These are phyloP conservation scores for Hirschfeldia incana DNA, from an alignment of 345 rosid species.

Conservation along the genomic window DNA sequence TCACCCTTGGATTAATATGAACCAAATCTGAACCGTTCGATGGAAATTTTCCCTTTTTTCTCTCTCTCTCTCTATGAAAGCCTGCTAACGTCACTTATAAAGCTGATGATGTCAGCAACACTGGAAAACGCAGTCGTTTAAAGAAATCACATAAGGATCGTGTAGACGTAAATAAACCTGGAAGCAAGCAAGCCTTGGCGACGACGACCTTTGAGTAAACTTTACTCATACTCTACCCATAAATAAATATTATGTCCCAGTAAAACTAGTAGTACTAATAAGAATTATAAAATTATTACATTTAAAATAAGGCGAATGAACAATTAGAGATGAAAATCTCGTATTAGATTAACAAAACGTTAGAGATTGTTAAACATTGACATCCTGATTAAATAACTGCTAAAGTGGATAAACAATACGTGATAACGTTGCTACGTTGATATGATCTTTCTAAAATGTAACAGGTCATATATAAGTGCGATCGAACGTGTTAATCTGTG, in stretches of 20 bases:
- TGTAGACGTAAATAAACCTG: background rate
- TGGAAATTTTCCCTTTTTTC: background rate
- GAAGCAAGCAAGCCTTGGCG: slow-evolving; percentile 12
- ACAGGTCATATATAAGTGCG: background rate
- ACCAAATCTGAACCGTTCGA: slow-evolving; percentile 12
- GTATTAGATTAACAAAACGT: background rate
- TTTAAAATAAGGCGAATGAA: no score
- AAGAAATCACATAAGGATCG: background rate
- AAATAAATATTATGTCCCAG: background rate
- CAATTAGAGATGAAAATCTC: background rate
- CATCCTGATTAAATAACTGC: background rate
- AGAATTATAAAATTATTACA: no score
- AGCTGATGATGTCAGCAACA: background rate
- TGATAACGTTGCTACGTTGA: background rate
- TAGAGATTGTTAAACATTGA: background rate
- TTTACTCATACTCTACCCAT: slow-evolving; percentile 19
- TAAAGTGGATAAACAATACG: background rate
- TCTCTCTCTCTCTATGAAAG: background rate
- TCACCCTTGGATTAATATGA: background rate
- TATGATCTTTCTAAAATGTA: background rate
- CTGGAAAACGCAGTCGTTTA: background rate
- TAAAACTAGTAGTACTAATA: background rate
- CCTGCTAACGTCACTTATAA: background rate
- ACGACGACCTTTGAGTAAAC: slow-evolving; percentile 20
- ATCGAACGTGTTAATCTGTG: background rate